Evolutionary conservation across 768 basidiomycete species (phyloP).

Genomic region (Sporobolomyces phaffii): DNA sequence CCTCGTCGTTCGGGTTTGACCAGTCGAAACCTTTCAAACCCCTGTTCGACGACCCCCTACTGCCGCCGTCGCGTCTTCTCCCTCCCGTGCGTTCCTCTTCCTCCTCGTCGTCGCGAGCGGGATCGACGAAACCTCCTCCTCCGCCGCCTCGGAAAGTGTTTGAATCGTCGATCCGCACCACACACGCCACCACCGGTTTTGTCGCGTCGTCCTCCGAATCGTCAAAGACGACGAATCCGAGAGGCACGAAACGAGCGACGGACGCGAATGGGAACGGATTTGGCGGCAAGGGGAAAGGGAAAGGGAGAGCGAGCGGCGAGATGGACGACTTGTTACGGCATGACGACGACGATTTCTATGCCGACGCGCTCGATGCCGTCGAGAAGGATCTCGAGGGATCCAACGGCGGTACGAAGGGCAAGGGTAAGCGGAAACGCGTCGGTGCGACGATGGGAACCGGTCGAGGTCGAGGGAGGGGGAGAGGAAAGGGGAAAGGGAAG

Average conservation of each 20-base stretch:
- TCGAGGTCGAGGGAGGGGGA: neutral
- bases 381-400: neutral
- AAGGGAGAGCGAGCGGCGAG: neutral
- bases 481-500: slow-evolving; percentile 1
- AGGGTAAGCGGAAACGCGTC: slow-evolving; percentile 15
- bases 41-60: slow-evolving; percentile 1
- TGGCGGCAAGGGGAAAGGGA: too few species aligned
- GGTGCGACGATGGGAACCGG: neutral
- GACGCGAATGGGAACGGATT: too few species aligned
- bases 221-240: too few species aligned
- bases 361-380: neutral
- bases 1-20: neutral
- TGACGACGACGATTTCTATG: slow-evolving; percentile 17
- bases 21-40: slow-evolving; percentile 19
- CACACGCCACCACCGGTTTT: too few species aligned
- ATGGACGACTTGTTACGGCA: neutral
- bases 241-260: too few species aligned
- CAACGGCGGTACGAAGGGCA: neutral
- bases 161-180: too few species aligned
- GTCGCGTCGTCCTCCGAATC: too few species aligned
- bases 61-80: neutral
- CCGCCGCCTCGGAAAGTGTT: too few species aligned
- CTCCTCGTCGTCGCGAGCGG: too few species aligned
- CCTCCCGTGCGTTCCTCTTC: too few species aligned
- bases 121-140: too few species aligned